A percentile compares a stretch with the other conserved stretches of the same genome.
Conservation (phyloP, 805 yeast species). For the Schwanniomyces occidentalis region DNA sequence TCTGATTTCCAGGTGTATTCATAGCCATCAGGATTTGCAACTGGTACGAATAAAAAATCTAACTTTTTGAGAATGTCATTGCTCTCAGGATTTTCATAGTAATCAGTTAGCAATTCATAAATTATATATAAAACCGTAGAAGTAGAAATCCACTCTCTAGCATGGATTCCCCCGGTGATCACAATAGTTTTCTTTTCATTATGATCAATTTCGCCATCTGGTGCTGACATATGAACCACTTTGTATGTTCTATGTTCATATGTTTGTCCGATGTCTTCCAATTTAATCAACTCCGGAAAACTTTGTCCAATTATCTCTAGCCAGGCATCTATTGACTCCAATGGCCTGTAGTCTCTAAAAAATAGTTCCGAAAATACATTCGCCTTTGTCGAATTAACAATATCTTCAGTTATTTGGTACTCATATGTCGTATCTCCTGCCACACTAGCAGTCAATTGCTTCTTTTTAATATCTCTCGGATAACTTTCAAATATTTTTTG, state of each 20-base stretch:
- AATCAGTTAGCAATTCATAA: conserved; percentile 36
- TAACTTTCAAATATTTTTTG: conserved; percentile 56
- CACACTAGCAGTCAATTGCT: neutral
- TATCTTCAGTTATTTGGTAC: conserved; percentile 14
- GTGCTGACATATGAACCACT: conserved; percentile 59
- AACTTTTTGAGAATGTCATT: conserved; percentile 50
- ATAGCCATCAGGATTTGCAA: conserved; percentile 90
- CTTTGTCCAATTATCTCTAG: conserved; percentile 57
- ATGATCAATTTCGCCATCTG: conserved; percentile 40
- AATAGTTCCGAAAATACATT: conserved; percentile 49
- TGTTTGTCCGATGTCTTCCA: conserved; percentile 74
- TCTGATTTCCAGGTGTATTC: conserved; percentile 78
- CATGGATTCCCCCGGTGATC: conserved; percentile 83
- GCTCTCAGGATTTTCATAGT: conserved; percentile 28
- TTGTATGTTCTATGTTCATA: conserved; percentile 71
- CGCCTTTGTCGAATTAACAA: conserved; percentile 13
- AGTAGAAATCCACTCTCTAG: conserved; percentile 86
- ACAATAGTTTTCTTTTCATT: conserved; percentile 61
- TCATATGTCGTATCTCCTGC: conserved; percentile 5
- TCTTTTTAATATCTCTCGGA: conserved; percentile 29
- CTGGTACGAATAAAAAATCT: conserved; percentile 79
- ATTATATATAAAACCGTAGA: conserved; percentile 63
- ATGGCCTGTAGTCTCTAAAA: conserved; percentile 67
- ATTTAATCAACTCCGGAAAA: conserved; percentile 60
- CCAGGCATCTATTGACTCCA: conserved; percentile 73